Conservation (phyloP, 1,284 basidiomycete species). For the Cutaneotrichosporon sp. region DNA sequence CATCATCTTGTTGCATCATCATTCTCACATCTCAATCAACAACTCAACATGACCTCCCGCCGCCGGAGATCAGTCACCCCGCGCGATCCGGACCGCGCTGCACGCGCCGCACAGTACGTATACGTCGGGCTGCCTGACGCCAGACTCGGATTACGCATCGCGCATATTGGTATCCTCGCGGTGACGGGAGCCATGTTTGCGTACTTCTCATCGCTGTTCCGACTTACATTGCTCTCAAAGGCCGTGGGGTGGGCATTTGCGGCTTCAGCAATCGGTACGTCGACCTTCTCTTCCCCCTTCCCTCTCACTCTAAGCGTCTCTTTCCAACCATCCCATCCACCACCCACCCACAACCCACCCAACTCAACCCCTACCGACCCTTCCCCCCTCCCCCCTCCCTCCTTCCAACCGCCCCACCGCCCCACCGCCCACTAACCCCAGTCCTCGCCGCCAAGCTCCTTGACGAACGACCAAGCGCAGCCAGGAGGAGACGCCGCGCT, state of each 20-base stretch:
- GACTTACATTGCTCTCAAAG: not conserved
- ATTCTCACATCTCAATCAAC: not conserved
- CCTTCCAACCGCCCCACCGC: not conserved
- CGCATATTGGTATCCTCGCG: not conserved
- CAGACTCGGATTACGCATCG: slow-evolving; percentile 7
- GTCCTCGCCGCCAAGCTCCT: slow-evolving; percentile 18
- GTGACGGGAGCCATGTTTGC: not conserved
- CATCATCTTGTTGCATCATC: not conserved
- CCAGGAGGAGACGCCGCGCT: slow-evolving; percentile 3
- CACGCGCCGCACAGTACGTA: slow-evolving; percentile 11
- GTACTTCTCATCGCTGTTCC: slow-evolving; percentile 3
- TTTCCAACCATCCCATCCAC: not conserved
- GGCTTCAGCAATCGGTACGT: not conserved
- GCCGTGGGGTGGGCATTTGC: slow-evolving; percentile 4
- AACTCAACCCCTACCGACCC: no score
- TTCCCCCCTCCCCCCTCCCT: not conserved
- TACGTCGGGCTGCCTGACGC: not conserved
- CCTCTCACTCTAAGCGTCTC: not conserved
- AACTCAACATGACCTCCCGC: not conserved
- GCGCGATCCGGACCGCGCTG: slow-evolving; percentile 12
- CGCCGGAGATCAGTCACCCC: slow-evolving; percentile 6
- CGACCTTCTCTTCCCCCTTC: not conserved
- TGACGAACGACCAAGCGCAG: slow-evolving; percentile 18
- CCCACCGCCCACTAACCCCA: not conserved
- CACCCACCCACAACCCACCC: no score